A percentile compares a stretch with the other conserved stretches of the same genome.
Evolutionary conservation across 148 eudicot species (phyloP).

Genomic region (Diospyros lotus): DNA sequence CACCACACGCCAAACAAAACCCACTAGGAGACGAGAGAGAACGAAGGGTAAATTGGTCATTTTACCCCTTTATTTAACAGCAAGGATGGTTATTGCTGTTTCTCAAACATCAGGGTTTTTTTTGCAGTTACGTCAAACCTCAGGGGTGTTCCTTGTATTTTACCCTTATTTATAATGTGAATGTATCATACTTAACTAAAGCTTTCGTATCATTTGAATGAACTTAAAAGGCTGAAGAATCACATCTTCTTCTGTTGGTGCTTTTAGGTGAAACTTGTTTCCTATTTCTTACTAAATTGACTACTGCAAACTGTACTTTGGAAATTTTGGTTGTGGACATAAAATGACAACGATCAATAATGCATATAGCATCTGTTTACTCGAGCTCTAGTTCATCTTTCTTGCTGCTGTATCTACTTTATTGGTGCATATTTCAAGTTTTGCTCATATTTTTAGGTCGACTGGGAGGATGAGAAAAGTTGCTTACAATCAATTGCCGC

Average conservation of each 20-base stretch:
- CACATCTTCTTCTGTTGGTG: not conserved
- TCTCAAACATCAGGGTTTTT: too few relatives aligned
- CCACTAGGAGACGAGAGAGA: too few relatives aligned
- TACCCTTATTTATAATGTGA: too few relatives aligned
- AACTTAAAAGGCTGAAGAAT: not conserved
- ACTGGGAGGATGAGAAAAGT: slow-evolving; percentile 85
- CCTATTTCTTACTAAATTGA: slow-evolving; percentile 3
- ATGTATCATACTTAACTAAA: too few relatives aligned
- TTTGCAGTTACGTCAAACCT: too few relatives aligned
- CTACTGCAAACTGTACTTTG: not conserved
- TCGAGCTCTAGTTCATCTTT: not conserved
- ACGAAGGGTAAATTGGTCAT: too few relatives aligned
- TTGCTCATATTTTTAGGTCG: slow-evolving; percentile 51
- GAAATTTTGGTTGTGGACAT: not conserved
- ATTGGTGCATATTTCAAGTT: slow-evolving; percentile 6
- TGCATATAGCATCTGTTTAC: not conserved
- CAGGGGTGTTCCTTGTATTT: too few relatives aligned
- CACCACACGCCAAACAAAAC: too few relatives aligned
- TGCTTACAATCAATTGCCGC: slow-evolving; percentile 94
- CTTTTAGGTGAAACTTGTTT: slow-evolving; percentile 3
- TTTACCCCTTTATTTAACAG: too few relatives aligned
- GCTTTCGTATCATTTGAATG: too few relatives aligned
- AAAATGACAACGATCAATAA: not conserved
- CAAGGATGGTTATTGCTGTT: too few relatives aligned
- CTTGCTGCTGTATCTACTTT: not conserved